Evolutionary conservation across 371 early-diverging fungal species (phyloP), one percentile per base, ranked within the genome.

Genomic region (Gilbertella persicaria): DNA sequence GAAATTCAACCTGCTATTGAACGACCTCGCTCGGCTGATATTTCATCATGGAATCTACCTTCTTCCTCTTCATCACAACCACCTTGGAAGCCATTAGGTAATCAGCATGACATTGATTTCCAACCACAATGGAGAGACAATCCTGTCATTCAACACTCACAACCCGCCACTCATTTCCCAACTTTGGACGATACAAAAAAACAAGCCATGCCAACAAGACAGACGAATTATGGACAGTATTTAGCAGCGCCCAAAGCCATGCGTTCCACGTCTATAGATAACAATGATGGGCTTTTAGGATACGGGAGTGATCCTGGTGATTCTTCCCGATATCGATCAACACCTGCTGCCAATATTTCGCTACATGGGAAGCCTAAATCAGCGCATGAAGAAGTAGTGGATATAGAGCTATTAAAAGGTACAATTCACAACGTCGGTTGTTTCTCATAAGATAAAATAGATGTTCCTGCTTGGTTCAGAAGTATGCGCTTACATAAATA

Each of bases 401-500:
- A 90, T 60, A 75, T 90, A 68, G 85, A 86, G 26, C 58, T 86
- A 28, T 62, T 92, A 50, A 77, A 85, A 63, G 88, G 90, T 90
- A 69, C 8, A 33, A 33, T 33, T 2, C 13, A 12, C 2, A n/a
- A 40, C 20, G 3, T 39, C 13, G 4, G 13, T 37, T 17, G 12
- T 13, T 37, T 5, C 20, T 19, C 4, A 16, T 16, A 36, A 35
- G 13, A 33, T 2, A 19, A 56, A 28, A 33, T 49, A 87, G 96
- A 97, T 76, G 87, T 95, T 53, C 90, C 96, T 26, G 82, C 84
- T 26, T 97, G 95, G 95, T 81, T 97, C 59, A 45, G 57, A 42
- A 58, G 58, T 40, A 36, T 60, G 41, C 89, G 98, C 23, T 75
- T 98, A 53, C 98, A 98, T 78, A 96, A 96, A 78, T 97, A 97